Base-by-base conservation (phyloP, 306 rosid genomes). In the Trifolium subterraneum region DNA sequence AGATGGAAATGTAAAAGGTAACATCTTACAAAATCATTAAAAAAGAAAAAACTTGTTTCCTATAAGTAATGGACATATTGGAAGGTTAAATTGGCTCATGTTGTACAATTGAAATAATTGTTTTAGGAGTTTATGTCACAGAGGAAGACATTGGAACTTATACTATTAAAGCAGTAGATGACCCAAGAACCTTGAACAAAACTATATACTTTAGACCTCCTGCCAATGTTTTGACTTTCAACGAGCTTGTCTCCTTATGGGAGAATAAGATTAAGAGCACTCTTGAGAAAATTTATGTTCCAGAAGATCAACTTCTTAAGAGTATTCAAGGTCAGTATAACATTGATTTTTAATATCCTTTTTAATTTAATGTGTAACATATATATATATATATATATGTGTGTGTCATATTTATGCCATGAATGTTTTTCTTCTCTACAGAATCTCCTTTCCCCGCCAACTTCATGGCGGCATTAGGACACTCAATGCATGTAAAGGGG, bases 161-260 rank as follows among this genome's bases (percentile, higher is more conserved):
- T 13, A 80, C 84, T 38, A 80, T 80, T 2, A 82, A 82, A 80
- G 71, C 87, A 38, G 85, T 73, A 64, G 80, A 77, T 0, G 87
- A 84, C 13, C 83, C 78, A 27, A 82, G 87, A 83, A 86, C 87
- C 15, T 80, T 86, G 79, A 86, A 83, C 81, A 82, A 86, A 72
- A n/a, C 0, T 8, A 47, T 86, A 5, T 48, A 73, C 45, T 0
- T 82, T 0, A 73, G 65, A 36, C 89, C 77, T 18, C 80, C 81
- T 2, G 69, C 54, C 2, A 86, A 86, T 71, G 6, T 25, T 66
- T 35, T 86, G 74, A 18, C 79, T 29, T 80, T 82, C 79, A 70
- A 86, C 0, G 87, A 86, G 64, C 27, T 86, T 2, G 70, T 86
- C 0, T 51, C 83, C 45, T 42, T 86, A 42, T 86, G 89, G 89